A percentile compares a stretch with the other conserved stretches of the same genome.
Conservation (phyloP, 1,284 basidiomycete genomes). For the Papiliotrema nemorosa region DNA sequence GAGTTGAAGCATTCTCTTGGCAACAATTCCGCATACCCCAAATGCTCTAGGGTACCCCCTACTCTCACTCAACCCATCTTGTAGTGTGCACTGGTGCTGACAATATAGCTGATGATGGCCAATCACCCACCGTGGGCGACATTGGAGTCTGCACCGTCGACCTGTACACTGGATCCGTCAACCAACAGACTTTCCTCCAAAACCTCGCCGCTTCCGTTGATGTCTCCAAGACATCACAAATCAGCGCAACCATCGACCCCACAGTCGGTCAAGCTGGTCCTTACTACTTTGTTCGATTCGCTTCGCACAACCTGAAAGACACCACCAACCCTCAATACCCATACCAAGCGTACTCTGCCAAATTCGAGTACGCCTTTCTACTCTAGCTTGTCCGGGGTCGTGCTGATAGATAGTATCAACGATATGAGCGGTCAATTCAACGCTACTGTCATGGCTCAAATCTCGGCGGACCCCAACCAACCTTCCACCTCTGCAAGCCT, state of each 20-base stretch:
- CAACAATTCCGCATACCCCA: background rate
- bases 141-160: slow-evolving; percentile 64
- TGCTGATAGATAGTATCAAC: slow-evolving; percentile 23
- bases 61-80: background rate
- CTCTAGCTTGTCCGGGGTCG: background rate
- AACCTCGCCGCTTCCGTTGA: slow-evolving; percentile 58
- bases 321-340: slow-evolving; percentile 55
- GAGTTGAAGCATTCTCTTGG: slow-evolving; percentile 11
- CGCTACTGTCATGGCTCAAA: slow-evolving; percentile 30
- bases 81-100: slow-evolving; percentile 1
- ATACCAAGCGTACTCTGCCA: slow-evolving; percentile 73
- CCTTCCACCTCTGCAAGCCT: slow-evolving; percentile 3
- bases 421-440: slow-evolving; percentile 48
- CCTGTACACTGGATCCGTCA: slow-evolving; percentile 57
- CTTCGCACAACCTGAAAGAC: slow-evolving; percentile 59
- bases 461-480: slow-evolving; percentile 16
- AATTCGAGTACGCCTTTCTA: slow-evolving; percentile 54
- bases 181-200: slow-evolving; percentile 61
- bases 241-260: slow-evolving; percentile 61
- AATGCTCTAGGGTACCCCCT: background rate
- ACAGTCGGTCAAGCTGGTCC: slow-evolving; percentile 58
- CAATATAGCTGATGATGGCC: slow-evolving; percentile 55
- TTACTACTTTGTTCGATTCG: slow-evolving; percentile 57
- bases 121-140: slow-evolving; percentile 55
- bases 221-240: slow-evolving; percentile 56